Percentiles rank a stretch among this genome's conserved stretches.
These are phyloP conservation scores for Mrakia blollopis DNA, from an alignment of 768 basidiomycete genomes.

Conservation along the genomic window DNA sequence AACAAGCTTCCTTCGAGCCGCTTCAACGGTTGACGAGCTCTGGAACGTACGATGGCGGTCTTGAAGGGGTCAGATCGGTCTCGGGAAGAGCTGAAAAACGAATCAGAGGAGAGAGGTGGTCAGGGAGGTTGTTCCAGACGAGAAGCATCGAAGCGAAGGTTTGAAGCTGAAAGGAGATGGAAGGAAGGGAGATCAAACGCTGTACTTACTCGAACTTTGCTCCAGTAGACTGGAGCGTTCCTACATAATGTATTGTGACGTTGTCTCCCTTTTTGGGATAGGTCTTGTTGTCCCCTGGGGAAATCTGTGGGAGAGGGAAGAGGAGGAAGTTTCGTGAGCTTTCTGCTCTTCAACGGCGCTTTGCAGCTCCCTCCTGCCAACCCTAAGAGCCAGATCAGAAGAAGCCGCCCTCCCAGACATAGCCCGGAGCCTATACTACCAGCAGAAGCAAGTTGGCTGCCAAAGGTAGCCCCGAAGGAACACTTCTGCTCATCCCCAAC, in stretches of 20 bases:
- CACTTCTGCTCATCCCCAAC: not conserved
- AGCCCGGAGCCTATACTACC: not conserved
- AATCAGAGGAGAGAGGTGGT: not conserved
- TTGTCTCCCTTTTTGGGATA: constrained; percentile 7
- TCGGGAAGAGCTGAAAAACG: constrained; percentile 24
- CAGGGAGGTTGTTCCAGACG: not conserved
- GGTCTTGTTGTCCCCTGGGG: constrained; percentile 24
- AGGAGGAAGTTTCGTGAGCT: not conserved
- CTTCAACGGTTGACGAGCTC: not conserved
- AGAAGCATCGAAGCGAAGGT: not conserved
- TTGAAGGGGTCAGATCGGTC: constrained; percentile 28
- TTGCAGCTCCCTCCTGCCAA: not conserved
- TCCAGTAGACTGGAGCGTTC: constrained; percentile 26
- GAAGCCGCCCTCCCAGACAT: not conserved
- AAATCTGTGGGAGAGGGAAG: not conserved
- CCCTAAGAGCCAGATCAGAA: not conserved
- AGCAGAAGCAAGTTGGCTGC: no score
- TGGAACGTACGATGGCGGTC: constrained; percentile 21
- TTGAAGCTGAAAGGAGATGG: no score
- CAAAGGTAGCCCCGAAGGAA: no score
- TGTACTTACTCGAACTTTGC: constrained; percentile 28
- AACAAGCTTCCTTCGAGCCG: not conserved
- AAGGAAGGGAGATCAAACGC: not conserved
- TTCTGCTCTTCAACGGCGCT: not conserved
- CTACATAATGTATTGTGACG: constrained; percentile 28